Conservation (phyloP, 2,329 filamentous ascomycete species). For the Fusarium mundagurra region DNA sequence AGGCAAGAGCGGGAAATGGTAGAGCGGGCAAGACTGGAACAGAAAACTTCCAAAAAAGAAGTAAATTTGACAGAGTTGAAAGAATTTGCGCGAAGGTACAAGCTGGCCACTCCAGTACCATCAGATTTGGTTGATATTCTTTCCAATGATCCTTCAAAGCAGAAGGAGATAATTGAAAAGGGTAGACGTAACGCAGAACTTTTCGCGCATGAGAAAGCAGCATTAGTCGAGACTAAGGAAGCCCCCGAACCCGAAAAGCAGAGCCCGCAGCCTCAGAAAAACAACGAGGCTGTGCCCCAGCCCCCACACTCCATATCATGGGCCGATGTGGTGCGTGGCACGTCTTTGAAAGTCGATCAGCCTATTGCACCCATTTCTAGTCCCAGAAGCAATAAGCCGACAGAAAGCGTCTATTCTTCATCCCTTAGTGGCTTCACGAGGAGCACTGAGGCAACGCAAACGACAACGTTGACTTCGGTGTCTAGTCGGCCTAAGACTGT, state of each 20-base stretch:
- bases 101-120: not conserved
- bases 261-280: not conserved
- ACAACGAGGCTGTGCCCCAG: rapidly evolving
- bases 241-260: rapidly evolving
- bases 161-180: not conserved
- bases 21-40: rapidly evolving
- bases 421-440: not conserved
- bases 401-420: not conserved
- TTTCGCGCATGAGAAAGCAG: not conserved
- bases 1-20: not conserved
- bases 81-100: not conserved
- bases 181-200: rapidly evolving
- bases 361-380: not conserved
- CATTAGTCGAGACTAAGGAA: rapidly evolving
- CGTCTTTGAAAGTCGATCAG: not conserved
- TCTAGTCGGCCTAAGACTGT: not conserved
- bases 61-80: not conserved
- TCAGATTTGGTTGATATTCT: not conserved
- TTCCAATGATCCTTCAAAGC: not conserved
- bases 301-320: rapidly evolving
- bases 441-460: not conserved
- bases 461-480: not conserved
- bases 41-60: not conserved
- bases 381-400: rapidly evolving
- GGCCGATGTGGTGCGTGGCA: not conserved